Base-by-base conservation (phyloP, 1,284 basidiomycete genomes). In the Leccinum variabile region DNA sequence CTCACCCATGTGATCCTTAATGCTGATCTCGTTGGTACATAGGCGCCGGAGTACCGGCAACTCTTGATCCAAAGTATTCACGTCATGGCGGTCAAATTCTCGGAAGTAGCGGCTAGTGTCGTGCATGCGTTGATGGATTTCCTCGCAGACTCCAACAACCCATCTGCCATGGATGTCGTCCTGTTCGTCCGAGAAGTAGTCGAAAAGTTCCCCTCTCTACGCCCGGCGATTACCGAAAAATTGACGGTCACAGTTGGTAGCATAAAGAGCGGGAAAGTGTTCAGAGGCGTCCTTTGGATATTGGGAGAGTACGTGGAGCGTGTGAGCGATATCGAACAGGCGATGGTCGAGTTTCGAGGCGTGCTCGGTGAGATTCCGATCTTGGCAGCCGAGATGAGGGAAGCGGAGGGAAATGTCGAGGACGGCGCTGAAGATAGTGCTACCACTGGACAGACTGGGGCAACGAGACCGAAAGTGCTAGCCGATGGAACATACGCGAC, bases 101-200 rank as follows among this genome's bases (percentile, higher is more conserved):
- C 94, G n/a, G 97, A 99, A 76, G 94, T 99, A 14, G 97, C 97
- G 3, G 92, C 93, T 5, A 95, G 91, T 68, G 97, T 99, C 55
- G 95, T 99, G 0, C 93, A 97, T 69, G 96, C 96, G 3, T 84
- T 99, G 59, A 97, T 99, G 94, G 95, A 98, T 73, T 99, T 99
- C 87, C 85, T 99, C 44, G 94, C 95, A 33, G 97, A 99, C 78
- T 90, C 94, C 5, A 96, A 90, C 80, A 98, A 97, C 79, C 92
- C 95, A 1, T 94, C 94, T 9, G 95, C 97, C 0, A 85, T 98
- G 50, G 97, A 98, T 72, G 97, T 98, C 54, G 95, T 98, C 61
- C 85, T 95, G 2, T 98, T 98, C 74, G 95, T 98, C 59, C 88
- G 94, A 30, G 96, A 99, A 79, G 96, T 99, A 25, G 97, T 98